These are phyloP conservation scores for Cryphonectria parasitica DNA, from an alignment of 2,329 filamentous ascomycete genomes.

Conservation along the genomic window DNA sequence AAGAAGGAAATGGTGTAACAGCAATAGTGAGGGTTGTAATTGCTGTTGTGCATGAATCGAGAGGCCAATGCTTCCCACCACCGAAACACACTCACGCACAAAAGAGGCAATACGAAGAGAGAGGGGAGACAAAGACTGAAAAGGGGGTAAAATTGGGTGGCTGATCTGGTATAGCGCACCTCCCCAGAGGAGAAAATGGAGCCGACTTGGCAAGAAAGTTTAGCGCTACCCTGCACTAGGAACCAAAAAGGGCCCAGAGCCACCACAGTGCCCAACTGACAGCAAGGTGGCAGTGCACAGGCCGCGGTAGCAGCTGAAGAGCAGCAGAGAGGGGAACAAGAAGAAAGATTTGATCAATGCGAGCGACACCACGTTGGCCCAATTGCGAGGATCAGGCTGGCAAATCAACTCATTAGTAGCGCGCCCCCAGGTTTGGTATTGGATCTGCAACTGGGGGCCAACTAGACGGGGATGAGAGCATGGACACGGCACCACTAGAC, in stretches of 20 bases:
- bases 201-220: neutral
- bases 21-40: neutral
- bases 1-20: neutral
- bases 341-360: neutral
- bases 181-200: neutral
- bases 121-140: neutral
- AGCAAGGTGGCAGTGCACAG: neutral
- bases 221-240: neutral
- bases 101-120: neutral
- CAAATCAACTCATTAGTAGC: neutral
- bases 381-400: neutral
- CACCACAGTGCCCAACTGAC: neutral
- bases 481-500: neutral
- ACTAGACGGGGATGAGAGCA: neutral
- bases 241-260: neutral
- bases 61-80: neutral
- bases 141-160: slow-evolving; percentile 4
- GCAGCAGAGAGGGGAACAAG: neutral
- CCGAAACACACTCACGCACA: neutral
- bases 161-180: neutral
- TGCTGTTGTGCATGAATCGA: slow-evolving; percentile 4
- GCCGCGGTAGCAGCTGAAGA: neutral
- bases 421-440: neutral
- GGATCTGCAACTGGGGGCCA: neutral
- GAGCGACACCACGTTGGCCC: neutral